Conservation (phyloP, 345 rosid genomes). For the Streptanthus diversifolius region DNA sequence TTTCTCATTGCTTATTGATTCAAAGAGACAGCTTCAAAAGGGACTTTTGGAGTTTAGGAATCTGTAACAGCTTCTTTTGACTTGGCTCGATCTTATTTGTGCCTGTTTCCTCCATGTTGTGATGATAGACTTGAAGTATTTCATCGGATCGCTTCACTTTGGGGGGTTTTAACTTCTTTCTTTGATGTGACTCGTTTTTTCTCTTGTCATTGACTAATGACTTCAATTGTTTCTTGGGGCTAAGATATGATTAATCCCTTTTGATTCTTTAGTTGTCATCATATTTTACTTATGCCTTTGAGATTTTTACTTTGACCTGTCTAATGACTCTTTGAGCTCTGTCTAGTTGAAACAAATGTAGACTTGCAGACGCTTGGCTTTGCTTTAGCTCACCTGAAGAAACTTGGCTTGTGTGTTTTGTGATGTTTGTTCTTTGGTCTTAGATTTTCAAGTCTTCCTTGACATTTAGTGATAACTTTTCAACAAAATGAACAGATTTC, state of each 20-base stretch:
- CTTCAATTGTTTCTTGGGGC: background rate
- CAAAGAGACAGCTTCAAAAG: background rate
- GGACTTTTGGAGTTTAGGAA: too few species aligned
- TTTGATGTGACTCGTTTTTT: background rate
- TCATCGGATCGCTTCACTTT: background rate
- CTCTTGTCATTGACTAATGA: background rate
- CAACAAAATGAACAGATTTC: background rate
- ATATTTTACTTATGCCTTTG: background rate
- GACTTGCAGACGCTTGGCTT: background rate
- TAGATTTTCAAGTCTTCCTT: background rate
- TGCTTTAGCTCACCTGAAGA: background rate
- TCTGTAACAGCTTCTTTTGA: conserved; percentile 8
- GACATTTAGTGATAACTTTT: background rate
- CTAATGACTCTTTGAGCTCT: background rate
- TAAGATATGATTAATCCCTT: background rate
- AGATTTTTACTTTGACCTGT: background rate
- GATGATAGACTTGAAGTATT: background rate
- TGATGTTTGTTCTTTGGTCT: background rate
- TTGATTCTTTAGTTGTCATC: background rate
- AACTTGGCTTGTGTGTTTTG: conserved; percentile 2
- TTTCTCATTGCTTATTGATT: background rate
- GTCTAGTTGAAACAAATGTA: background rate
- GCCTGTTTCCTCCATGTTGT: background rate
- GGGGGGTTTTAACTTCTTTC: background rate
- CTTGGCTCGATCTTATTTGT: background rate